phyloP scores from a whole-genome alignment of 345 rosid species.

The Geranium brycei region DNA sequence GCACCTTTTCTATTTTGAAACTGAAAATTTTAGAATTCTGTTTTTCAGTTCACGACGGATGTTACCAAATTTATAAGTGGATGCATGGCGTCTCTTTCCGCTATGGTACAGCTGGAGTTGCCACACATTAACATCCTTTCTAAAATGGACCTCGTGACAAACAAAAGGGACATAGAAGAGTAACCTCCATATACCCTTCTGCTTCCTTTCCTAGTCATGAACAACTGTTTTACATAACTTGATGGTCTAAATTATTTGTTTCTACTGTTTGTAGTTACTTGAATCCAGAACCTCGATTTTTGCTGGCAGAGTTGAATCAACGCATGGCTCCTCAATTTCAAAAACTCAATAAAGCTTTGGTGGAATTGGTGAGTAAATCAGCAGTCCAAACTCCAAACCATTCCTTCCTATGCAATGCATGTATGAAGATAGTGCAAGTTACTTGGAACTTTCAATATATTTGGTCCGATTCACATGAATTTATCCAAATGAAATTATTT shows the following conservation, averaged over 20 bases:
- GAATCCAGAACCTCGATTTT: slow-evolving; percentile 57
- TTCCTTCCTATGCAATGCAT: too few relatives aligned
- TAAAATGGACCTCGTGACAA: slow-evolving; percentile 81
- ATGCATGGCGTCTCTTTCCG: slow-evolving; percentile 92
- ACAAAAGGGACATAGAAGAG: slow-evolving; percentile 59
- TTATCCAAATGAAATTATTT: too few relatives aligned
- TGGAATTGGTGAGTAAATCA: slow-evolving; percentile 45
- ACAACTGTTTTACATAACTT: neutral
- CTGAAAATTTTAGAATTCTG: neutral
- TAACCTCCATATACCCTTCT: slow-evolving; percentile 15
- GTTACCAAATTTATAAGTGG: slow-evolving; percentile 90
- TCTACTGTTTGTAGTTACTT: slow-evolving; percentile 38
- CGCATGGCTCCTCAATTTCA: slow-evolving; percentile 71
- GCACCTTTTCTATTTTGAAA: slow-evolving; percentile 1
- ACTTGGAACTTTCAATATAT: too few relatives aligned
- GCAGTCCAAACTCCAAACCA: neutral
- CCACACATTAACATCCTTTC: slow-evolving; percentile 85
- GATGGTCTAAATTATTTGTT: slow-evolving; percentile 5
- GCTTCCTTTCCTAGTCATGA: neutral
- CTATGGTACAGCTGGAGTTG: slow-evolving; percentile 85
- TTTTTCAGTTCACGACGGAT: slow-evolving; percentile 66
- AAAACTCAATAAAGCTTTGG: slow-evolving; percentile 66
- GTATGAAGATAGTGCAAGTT: too few relatives aligned
- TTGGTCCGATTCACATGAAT: too few relatives aligned
- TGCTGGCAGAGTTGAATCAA: slow-evolving; percentile 64